Base-by-base conservation (phyloP, 192 early-diverging fungal genomes). In the Coemansia aciculifera region DNA sequence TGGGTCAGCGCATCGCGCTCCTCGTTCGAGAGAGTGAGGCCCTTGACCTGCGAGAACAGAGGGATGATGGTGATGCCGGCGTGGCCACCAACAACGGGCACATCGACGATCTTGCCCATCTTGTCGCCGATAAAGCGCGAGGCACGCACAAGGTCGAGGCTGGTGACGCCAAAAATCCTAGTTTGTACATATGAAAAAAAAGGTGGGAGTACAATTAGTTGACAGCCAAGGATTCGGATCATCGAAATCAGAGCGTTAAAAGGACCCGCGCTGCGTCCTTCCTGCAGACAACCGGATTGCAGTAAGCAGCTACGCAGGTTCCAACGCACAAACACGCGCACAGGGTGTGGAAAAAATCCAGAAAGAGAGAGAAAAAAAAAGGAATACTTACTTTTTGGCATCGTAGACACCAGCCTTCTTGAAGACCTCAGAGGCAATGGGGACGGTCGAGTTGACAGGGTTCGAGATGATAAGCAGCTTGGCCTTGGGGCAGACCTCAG, bases 61-160 rank as follows among this genome's bases (percentile, higher is more conserved):
- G 98, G 98, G 51, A 98, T 87, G 74, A 99, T 99, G 81, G 98
- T 98, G 64, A 94, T 87, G 46, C 98, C 98, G 68, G 92, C 93
- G 87, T 99, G 98, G 51, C 98, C 98, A 62, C 97, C 97, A 70
- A 96, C 87, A 60, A 98, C 93, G 42, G 90, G 89, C 44, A 97
- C 90, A 36, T 89, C 91, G 52, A 90, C 88, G 64, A 88, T 69
- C 68, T 84, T 79, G 71, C 85, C 86, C 75, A 90, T 86, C 84
- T 92, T 85, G 73, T 96, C 91, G 68, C 87, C 88, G 59, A 97
- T 89, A 72, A 99, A 99, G 75, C 92, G 91, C 66, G 95, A 96
- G 49, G 98, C 93, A 70, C 98, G 96, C 75, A 98, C 94, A 64
- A 97, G 89, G 78, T 99, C 98, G 51, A 99, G 85, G 54, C 95